Evolutionary conservation across 805 yeast species (phyloP), one percentile per base, ranked within the genome.

Genomic region (Debaryomyces tyrocola): DNA sequence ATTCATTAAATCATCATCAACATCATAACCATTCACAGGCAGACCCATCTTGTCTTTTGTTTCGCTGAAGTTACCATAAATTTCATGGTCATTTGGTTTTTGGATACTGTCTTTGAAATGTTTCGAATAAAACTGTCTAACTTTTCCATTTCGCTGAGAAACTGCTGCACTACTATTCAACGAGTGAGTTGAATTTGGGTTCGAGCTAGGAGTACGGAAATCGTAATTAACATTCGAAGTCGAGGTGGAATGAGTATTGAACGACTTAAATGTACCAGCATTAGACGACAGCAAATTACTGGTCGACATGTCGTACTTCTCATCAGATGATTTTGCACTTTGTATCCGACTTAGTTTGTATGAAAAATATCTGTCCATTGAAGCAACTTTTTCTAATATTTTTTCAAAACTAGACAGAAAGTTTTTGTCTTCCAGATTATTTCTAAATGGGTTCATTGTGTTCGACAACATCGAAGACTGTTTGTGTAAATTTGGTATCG

Each of bases 51-150:
- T 33, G 37, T 45, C 41, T 24, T 48, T 47, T 6, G 56, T 49
- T 42, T 58, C 66, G 38, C 67, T 63, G 12, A 63, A 50, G 6
- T 50, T 44, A 4, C 67, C 69, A 46, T 59, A 63, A 12, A 62
- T 55, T 8, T 52, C 50, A 33, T 48, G 37, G 12, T 37, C 43
- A 17, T 39, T 47, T 12, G 38, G 24, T 12, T 35, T 31, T 8
- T 31, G 34, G 34, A 31, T 31, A 14, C 34, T 31, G 5, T 31
- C 34, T 11, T 31, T 31, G 12, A 31, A 31, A 14, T 12, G 17
- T 31, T 31, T 31, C 8, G 17, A 12, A 31, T 31, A 31, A 14
- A 31, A 14, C 17, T 31, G 34, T 12, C 4, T 14, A 6, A 31
- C 17, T 31, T 31, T 31, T 31, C 34, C 34, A 31, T 31, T 31